These are phyloP conservation scores for Ambrosia trifida DNA, from an alignment of 129 eudicot genomes.

Conservation along the genomic window DNA sequence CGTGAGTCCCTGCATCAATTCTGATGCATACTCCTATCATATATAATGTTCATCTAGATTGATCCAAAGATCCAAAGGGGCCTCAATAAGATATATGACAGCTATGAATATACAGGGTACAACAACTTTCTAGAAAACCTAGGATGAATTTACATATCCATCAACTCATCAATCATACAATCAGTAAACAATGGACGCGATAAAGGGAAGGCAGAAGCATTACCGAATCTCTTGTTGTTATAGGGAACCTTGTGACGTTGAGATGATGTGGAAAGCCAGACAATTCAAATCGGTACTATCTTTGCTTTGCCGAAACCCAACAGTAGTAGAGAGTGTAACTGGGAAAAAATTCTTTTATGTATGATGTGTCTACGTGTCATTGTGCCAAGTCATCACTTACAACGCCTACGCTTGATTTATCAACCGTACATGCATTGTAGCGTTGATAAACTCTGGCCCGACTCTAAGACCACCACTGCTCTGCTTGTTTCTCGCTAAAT, in stretches of 20 bases:
- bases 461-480: constrained; percentile 90
- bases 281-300: constrained; percentile 29
- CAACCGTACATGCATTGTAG: constrained; percentile 66
- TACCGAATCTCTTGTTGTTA: constrained; percentile 31
- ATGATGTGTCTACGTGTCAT: constrained; percentile 23
- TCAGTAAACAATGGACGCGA: constrained; percentile 22
- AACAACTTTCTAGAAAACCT: constrained; percentile 49
- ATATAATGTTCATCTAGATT: too few relatives aligned
- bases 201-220: constrained; percentile 27
- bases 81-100: constrained; percentile 26
- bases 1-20: too few relatives aligned
- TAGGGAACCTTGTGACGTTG: constrained; percentile 26
- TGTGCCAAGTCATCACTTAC: constrained; percentile 57
- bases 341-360: constrained; percentile 32
- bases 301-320: constrained; percentile 25
- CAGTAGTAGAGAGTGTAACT: constrained; percentile 1
- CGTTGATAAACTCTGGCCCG: constrained; percentile 65
- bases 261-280: constrained; percentile 40
- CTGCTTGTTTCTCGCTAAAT: constrained; percentile 89
- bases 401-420: constrained; percentile 73
- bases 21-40: too few relatives aligned
- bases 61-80: too few relatives aligned
- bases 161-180: constrained; percentile 44
- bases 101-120: constrained; percentile 47
- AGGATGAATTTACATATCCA: constrained; percentile 57